A percentile compares a stretch with the other conserved stretches of the same genome.
These are phyloP conservation scores for Claviceps maximensis DNA, from an alignment of 2,329 filamentous ascomycete species.

Conservation along the genomic window DNA sequence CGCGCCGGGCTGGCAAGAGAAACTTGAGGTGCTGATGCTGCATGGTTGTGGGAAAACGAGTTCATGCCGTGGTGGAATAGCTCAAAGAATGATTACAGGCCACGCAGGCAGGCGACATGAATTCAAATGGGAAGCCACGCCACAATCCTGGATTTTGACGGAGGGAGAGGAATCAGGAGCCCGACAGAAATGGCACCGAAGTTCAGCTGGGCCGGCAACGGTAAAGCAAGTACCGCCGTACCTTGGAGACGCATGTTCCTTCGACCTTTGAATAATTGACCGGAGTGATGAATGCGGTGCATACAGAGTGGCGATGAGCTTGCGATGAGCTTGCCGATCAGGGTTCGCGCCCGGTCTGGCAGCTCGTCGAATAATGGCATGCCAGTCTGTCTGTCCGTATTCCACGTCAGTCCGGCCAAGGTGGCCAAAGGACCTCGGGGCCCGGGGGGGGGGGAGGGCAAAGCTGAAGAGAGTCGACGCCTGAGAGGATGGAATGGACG, in stretches of 20 bases:
- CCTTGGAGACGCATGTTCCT: background rate
- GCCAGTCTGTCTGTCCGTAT: background rate
- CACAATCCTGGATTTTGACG: background rate
- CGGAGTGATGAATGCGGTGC: background rate
- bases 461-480: background rate
- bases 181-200: background rate
- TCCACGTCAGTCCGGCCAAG: background rate
- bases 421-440: no score
- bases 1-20: background rate
- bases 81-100: no score
- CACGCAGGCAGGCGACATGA: background rate
- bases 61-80: background rate
- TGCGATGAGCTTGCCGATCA: background rate
- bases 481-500: background rate
- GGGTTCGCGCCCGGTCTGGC: background rate
- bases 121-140: background rate
- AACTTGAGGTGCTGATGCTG: constrained; percentile 1
- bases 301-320: background rate
- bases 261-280: background rate
- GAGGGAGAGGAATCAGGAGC: background rate
- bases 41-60: background rate
- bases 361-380: background rate
- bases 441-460: background rate
- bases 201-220: background rate
- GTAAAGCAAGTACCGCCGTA: background rate